Conservation (phyloP, 108 stramenopile genomes). For the Cyclotella baltica region DNA sequence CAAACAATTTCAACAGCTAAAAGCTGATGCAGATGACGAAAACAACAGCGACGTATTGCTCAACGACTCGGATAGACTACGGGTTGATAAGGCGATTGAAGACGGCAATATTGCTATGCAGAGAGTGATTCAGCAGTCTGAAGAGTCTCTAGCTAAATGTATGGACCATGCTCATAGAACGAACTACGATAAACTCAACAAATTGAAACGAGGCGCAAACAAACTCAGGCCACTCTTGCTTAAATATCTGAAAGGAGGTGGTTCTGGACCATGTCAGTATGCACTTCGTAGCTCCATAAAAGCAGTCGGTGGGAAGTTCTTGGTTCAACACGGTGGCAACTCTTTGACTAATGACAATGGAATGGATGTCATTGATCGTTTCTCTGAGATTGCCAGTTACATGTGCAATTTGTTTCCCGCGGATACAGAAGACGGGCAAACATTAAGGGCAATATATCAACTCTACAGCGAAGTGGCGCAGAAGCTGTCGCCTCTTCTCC, state of each 20-base stretch:
- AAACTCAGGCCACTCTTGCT: neutral
- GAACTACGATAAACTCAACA: neutral
- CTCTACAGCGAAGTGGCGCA: neutral
- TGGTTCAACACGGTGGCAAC: slow-evolving; percentile 1
- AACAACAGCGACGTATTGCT: neutral
- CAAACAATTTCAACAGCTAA: neutral
- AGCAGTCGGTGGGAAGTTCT: neutral
- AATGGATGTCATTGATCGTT: slow-evolving; percentile 10
- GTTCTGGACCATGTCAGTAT: neutral
- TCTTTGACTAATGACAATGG: slow-evolving; percentile 12
- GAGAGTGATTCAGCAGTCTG: neutral
- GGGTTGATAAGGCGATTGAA: neutral
- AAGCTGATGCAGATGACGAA: neutral
- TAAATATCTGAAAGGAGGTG: neutral
- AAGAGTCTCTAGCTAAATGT: neutral
- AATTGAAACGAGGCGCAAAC: neutral
- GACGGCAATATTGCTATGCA: neutral
- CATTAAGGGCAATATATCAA: neutral
- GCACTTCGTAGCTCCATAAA: neutral
- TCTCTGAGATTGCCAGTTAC: neutral
- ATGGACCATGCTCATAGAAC: neutral
- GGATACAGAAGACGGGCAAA: neutral
- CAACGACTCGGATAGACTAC: neutral
- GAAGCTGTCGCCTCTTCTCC: neutral
- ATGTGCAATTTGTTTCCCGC: neutral